These are phyloP conservation scores for Pisolithus albus DNA, from an alignment of 768 basidiomycete species.

Conservation along the genomic window DNA sequence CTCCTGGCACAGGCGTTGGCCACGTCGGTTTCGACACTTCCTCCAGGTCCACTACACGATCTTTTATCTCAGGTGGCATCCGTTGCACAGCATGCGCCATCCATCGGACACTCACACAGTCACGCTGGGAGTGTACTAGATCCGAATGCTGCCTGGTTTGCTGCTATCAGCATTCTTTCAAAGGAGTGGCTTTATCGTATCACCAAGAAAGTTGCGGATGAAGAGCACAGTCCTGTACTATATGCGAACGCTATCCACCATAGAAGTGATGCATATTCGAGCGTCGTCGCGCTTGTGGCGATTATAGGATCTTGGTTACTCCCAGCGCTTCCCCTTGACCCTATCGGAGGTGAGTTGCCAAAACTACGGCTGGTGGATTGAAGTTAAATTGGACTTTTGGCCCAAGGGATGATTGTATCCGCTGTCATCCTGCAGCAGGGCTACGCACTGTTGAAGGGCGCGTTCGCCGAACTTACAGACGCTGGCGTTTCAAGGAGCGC, in stretches of 20 bases:
- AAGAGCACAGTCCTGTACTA: conserved; percentile 87
- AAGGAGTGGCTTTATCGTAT: conserved; percentile 94
- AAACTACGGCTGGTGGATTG: background rate
- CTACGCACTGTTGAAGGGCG: conserved; percentile 53
- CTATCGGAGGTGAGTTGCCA: conserved; percentile 69
- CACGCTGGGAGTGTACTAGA: conserved; percentile 55
- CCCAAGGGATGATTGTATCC: conserved; percentile 77
- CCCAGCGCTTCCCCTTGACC: conserved; percentile 84
- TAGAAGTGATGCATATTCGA: conserved; percentile 94
- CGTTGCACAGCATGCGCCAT: conserved; percentile 47
- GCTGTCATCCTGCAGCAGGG: conserved; percentile 81
- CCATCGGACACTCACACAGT: conserved; percentile 47
- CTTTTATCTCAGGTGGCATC: conserved; percentile 52
- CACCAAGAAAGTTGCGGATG: conserved; percentile 84
- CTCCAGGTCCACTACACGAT: conserved; percentile 58
- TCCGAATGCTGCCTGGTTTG: conserved; percentile 97
- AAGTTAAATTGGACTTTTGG: conserved; percentile 3
- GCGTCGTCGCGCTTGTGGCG: conserved; percentile 83
- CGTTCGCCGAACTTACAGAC: conserved; percentile 79
- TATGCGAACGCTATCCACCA: conserved; percentile 97
- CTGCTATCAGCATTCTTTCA: conserved; percentile 64
- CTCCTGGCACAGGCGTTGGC: conserved; percentile 70
- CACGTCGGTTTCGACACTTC: conserved; percentile 56
- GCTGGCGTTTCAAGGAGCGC: conserved; percentile 62
- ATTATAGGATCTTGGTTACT: conserved; percentile 87